Conservation (phyloP, 176 grass and related monocot genomes). For the Echinochloa phyllopogon region DNA sequence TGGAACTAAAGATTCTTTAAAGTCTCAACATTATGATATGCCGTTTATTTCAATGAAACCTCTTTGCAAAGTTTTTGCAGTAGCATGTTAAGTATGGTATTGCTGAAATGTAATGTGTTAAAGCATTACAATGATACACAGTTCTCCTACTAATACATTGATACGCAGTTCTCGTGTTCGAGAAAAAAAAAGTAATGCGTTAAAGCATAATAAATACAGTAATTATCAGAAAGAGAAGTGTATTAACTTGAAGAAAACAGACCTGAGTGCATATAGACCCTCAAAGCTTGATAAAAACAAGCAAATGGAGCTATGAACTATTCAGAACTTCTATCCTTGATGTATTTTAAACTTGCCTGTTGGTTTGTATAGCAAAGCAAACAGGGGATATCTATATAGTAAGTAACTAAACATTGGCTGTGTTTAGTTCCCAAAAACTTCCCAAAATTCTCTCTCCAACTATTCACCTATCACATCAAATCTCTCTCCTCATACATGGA, state of each 20-base stretch:
- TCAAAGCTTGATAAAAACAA: conserved; percentile 13
- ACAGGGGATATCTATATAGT: background rate
- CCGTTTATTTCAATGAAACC: conserved; percentile 14
- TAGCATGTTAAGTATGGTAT: conserved; percentile 3
- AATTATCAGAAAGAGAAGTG: background rate
- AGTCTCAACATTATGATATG: background rate
- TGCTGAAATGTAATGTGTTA: conserved; percentile 21
- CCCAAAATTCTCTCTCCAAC: no score
- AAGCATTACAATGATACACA: no score
- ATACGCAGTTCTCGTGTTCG: no score
- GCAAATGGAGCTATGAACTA: conserved; percentile 10
- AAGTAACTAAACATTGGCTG: conserved; percentile 18
- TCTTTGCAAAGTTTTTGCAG: conserved; percentile 2
- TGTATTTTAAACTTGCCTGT: conserved; percentile 11
- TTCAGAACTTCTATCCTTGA: conserved; percentile 10
- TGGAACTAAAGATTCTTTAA: background rate
- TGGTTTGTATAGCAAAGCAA: conserved; percentile 30
- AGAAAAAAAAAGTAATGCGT: no score
- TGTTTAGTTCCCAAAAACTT: no score
- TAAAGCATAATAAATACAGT: background rate
- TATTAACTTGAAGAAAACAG: conserved; percentile 16
- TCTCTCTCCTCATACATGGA: no score
- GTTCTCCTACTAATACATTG: no score
- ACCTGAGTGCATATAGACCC: conserved; percentile 1
- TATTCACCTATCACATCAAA: no score